Evolutionary conservation across 345 rosid genomes (phyloP).

Genomic region (Populus deltoides): DNA sequence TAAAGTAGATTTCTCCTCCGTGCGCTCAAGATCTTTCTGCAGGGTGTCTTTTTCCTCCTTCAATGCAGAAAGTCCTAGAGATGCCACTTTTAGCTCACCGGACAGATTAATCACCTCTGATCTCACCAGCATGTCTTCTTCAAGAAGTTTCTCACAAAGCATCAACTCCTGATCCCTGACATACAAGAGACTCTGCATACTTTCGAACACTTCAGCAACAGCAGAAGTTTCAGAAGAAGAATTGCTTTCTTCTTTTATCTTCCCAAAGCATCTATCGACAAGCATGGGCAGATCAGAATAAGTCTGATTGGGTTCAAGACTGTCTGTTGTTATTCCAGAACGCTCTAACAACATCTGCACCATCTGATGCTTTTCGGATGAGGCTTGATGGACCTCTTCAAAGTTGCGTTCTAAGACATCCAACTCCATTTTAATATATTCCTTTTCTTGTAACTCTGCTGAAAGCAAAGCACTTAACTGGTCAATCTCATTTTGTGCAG

Average conservation of each 20-base stretch:
- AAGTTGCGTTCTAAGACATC: slow-evolving; percentile 37
- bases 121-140: slow-evolving; percentile 52
- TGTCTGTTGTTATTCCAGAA: slow-evolving; percentile 47
- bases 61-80: slow-evolving; percentile 45
- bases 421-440: slow-evolving; percentile 44
- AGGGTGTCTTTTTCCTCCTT: slow-evolving; percentile 58
- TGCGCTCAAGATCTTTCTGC: slow-evolving; percentile 64
- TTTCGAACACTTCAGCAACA: slow-evolving; percentile 46
- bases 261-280: slow-evolving; percentile 51
- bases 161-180: slow-evolving; percentile 54
- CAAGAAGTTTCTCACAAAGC: slow-evolving; percentile 56
- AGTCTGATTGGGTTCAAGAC: slow-evolving; percentile 30
- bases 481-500: slow-evolving; percentile 48
- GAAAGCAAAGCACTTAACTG: slow-evolving; percentile 53
- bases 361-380: slow-evolving; percentile 56
- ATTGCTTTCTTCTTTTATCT: slow-evolving; percentile 45
- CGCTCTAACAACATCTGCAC: slow-evolving; percentile 51
- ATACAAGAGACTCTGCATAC: slow-evolving; percentile 65
- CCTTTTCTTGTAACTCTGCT: slow-evolving; percentile 63
- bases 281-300: slow-evolving; percentile 41
- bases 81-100: slow-evolving; percentile 38
- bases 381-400: slow-evolving; percentile 41
- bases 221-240: slow-evolving; percentile 35
- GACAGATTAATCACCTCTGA: slow-evolving; percentile 47
- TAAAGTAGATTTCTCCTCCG: slow-evolving; percentile 76